phyloP scores from a whole-genome alignment of 345 rosid species.

The Fremontodendron californicum region DNA sequence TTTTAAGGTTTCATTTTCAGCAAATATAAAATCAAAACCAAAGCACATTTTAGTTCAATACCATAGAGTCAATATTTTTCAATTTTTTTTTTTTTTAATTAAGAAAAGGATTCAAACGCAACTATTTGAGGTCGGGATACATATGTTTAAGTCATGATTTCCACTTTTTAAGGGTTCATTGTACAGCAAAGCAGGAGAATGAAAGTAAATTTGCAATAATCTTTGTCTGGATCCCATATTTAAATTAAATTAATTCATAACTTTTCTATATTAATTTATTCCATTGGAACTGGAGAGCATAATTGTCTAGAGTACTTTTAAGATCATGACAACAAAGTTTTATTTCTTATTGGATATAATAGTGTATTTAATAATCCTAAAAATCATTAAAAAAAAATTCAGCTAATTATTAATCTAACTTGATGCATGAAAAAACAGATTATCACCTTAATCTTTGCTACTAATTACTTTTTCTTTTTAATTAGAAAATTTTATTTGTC shows the following conservation, averaged over 20 bases:
- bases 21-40: background rate
- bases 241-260: background rate
- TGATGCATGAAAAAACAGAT: background rate
- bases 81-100: too few species aligned
- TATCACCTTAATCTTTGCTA: slow-evolving; percentile 10
- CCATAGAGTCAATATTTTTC: too few species aligned
- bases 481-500: background rate
- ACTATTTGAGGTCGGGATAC: too few species aligned
- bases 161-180: background rate
- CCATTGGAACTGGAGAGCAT: slow-evolving; percentile 5
- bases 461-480: slow-evolving; percentile 1
- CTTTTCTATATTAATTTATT: background rate
- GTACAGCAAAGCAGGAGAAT: background rate
- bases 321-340: slow-evolving; percentile 6
- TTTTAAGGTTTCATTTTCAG: background rate
- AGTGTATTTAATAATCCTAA: background rate
- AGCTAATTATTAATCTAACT: slow-evolving; percentile 1
- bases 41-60: too few species aligned
- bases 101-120: too few species aligned
- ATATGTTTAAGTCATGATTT: background rate
- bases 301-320: background rate
- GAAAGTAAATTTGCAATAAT: background rate
- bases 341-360: background rate
- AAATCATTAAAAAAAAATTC: background rate
- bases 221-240: background rate